phyloP scores from a whole-genome alignment of 345 rosid species.

The Erodium maritimum region DNA sequence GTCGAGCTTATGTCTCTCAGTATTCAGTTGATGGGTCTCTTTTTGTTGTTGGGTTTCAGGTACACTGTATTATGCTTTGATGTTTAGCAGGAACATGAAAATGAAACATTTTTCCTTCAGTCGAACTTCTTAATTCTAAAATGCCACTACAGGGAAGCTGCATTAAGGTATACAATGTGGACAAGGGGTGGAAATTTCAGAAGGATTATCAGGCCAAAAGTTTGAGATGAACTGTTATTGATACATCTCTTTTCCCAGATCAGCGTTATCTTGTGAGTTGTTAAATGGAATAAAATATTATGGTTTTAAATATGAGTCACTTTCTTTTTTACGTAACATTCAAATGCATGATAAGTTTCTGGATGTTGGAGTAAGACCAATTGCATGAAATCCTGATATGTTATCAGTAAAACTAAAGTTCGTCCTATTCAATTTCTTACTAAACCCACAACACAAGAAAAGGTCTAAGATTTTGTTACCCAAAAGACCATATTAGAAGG shows the following conservation, averaged over 20 bases:
- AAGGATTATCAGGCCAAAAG: constrained; percentile 67
- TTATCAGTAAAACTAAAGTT: too few relatives aligned
- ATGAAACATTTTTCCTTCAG: background rate
- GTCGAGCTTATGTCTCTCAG: constrained; percentile 85
- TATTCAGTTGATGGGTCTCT: constrained; percentile 86
- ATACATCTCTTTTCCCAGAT: constrained; percentile 84
- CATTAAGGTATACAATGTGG: constrained; percentile 68
- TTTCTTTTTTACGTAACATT: background rate
- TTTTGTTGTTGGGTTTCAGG: constrained; percentile 89
- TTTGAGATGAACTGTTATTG: constrained; percentile 87
- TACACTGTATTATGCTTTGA: constrained; percentile 8
- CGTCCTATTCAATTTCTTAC: too few relatives aligned
- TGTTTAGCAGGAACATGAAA: too few relatives aligned
- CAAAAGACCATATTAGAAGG: too few relatives aligned
- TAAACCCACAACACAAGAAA: too few relatives aligned
- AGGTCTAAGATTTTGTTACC: too few relatives aligned
- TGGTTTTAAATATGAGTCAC: background rate
- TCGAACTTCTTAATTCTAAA: background rate
- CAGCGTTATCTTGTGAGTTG: constrained; percentile 61
- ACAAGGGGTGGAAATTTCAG: constrained; percentile 69
- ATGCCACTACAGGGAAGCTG: constrained; percentile 57
- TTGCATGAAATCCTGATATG: too few relatives aligned
- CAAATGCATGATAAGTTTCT: background rate
- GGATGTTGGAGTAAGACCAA: too few relatives aligned
- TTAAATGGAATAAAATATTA: too few relatives aligned